Conservation (phyloP, 768 basidiomycete genomes). For the Tubosaeta sp. region DNA sequence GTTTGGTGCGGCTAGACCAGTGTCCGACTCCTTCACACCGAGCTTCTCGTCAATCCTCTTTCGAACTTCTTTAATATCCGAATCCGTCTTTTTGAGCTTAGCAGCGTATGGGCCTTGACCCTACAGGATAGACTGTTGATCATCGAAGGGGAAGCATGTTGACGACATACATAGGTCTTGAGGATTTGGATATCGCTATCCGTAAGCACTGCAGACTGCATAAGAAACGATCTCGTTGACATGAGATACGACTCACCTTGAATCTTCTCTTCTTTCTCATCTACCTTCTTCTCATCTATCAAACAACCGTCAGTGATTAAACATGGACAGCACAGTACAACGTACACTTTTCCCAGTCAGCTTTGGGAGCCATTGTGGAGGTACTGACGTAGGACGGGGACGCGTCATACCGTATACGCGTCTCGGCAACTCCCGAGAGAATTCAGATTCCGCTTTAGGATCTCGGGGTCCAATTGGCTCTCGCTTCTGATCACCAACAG, state of each 20-base stretch:
- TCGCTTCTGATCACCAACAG: constrained; percentile 13
- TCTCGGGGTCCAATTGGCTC: not conserved
- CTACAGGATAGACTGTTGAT: constrained; percentile 37
- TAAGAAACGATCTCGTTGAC: constrained; percentile 5
- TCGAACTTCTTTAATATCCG: constrained; percentile 93
- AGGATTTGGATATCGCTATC: constrained; percentile 99
- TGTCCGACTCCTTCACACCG: constrained; percentile 98
- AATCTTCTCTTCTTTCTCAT: constrained; percentile 92
- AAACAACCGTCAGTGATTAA: constrained; percentile 6
- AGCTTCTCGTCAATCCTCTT: constrained; percentile 98
- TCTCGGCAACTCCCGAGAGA: constrained; percentile 21
- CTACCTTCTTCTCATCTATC: constrained; percentile 78
- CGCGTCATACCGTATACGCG: constrained; percentile 35
- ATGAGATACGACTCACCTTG: constrained; percentile 50
- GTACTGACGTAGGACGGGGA: constrained; percentile 19
- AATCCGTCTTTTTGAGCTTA: constrained; percentile 82
- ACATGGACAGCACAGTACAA: constrained; percentile 4
- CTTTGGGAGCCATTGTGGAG: constrained; percentile 84
- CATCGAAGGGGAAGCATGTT: not conserved
- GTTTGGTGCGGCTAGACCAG: constrained; percentile 93
- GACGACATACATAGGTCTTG: constrained; percentile 82
- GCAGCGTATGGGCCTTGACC: constrained; percentile 97
- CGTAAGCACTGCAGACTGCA: constrained; percentile 65
- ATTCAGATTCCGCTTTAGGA: constrained; percentile 31
- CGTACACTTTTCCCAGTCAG: constrained; percentile 98